Percentiles rank a stretch among this genome's conserved stretches.
phyloP scores from a whole-genome alignment of 345 rosid species.

The Hibiscus syriacus region DNA sequence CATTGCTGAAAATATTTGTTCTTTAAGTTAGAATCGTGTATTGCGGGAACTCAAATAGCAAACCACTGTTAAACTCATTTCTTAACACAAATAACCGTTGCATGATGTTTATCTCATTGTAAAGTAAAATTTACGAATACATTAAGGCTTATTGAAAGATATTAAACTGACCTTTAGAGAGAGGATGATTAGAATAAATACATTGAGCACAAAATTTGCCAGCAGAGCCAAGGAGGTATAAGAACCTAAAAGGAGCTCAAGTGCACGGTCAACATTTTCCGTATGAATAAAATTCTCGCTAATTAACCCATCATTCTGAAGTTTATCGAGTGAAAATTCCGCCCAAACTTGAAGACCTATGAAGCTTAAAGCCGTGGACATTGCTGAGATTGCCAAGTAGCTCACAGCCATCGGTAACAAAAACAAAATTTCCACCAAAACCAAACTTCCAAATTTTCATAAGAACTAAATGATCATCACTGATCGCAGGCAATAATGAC shows the following conservation, averaged over 20 bases:
- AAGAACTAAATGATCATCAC: constrained; percentile 28
- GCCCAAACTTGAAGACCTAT: constrained; percentile 72
- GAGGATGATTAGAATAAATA: constrained; percentile 64
- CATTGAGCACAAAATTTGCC: constrained; percentile 67
- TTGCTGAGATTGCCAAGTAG: constrained; percentile 54
- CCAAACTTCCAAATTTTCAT: constrained; percentile 34
- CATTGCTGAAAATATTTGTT: too few relatives aligned
- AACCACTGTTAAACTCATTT: too few relatives aligned
- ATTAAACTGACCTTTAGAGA: constrained; percentile 63
- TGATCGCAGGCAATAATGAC: constrained; percentile 18
- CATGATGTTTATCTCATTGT: not conserved
- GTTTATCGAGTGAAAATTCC: constrained; percentile 47
- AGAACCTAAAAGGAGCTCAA: constrained; percentile 59
- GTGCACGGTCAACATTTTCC: constrained; percentile 44
- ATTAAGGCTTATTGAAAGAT: not conserved
- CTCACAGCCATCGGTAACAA: constrained; percentile 55
- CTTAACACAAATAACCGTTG: not conserved
- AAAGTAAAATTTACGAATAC: not conserved
- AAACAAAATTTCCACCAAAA: constrained; percentile 26
- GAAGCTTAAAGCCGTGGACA: constrained; percentile 65
- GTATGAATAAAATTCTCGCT: constrained; percentile 30
- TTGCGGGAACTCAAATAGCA: too few relatives aligned
- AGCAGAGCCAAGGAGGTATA: constrained; percentile 54
- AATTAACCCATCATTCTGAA: constrained; percentile 46
- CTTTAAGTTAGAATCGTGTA: too few relatives aligned